Evolutionary conservation across 345 rosid species (phyloP), one percentile per base, ranked within the genome.

Genomic region (Crucihimalaya himalaica): DNA sequence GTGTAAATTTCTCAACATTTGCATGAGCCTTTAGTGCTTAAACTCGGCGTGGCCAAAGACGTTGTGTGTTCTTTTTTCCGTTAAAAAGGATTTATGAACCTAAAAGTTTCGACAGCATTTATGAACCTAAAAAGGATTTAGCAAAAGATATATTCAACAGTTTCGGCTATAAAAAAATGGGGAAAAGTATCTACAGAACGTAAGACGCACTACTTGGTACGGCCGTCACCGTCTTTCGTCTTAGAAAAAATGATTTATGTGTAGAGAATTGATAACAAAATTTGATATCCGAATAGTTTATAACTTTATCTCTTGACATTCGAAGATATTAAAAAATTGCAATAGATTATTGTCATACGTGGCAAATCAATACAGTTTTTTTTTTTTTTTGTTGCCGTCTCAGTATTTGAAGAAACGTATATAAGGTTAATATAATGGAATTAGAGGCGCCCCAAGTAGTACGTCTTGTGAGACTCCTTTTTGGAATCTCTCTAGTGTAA

Each of bases 131-230:
- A 46, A 31, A 50, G 16, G 43, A 62, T 54, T n/a, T 54, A 23
- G 39, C 46, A 39, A 58, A 32, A 58, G 5, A 15, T n/a, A 59
- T 37, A 51, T 59, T 75, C 79, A 75, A 68, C 43, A 29, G 6
- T 75, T 60, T 68, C 73, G 79, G 63, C 79, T 75, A 60, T 19
- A 59, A 8, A 56, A 3, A 16, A 5, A 27, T 9, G 4, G 13
- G 39, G 14, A 3, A n/a, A 32, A 39, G 39, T 66, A 48, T 58
- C 5, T 31, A 51, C 4, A 29, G 34, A 74, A 74, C 73, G 55
- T 66, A 48, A 66, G 73, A 74, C 28, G 62, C 67, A 66, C 72
- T 66, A 66, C 68, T 74, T 74, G 67, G 52, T 66, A 74, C 71
- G 70, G 53, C 69, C 37, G 57, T 25, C 31, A 39, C 51, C 53